Percentiles rank a stretch among this genome's conserved stretches.
phyloP scores from a whole-genome alignment of 345 rosid genomes.

The Linum trigynum region DNA sequence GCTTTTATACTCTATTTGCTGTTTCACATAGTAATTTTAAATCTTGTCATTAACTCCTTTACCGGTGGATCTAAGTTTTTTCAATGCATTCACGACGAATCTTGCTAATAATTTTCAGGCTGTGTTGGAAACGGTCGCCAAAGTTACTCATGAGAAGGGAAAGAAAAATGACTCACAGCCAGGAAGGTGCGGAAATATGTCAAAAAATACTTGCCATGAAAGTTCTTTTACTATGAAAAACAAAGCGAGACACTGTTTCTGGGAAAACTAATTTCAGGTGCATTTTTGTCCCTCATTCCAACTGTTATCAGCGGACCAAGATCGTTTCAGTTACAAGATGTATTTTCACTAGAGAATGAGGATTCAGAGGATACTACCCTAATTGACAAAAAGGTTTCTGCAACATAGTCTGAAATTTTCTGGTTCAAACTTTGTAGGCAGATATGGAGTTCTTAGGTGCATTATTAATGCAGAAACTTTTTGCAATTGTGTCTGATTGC shows the following conservation, averaged over 20 bases:
- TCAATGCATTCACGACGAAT: slow-evolving; percentile 6
- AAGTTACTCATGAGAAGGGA: slow-evolving; percentile 73
- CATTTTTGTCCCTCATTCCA: neutral
- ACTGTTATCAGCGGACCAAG: slow-evolving; percentile 50
- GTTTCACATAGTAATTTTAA: no score
- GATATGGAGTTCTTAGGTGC: neutral
- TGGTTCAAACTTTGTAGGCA: slow-evolving; percentile 2
- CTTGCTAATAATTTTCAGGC: slow-evolving; percentile 49
- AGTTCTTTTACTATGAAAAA: neutral
- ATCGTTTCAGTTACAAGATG: slow-evolving; percentile 85
- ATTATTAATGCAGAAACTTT: neutral
- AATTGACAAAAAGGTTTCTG: slow-evolving; percentile 80
- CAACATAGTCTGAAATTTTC: neutral
- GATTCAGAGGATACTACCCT: slow-evolving; percentile 88
- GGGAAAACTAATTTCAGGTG: neutral
- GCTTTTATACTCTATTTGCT: neutral
- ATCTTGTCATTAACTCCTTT: neutral
- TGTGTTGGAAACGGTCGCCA: slow-evolving; percentile 86
- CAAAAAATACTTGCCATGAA: slow-evolving; percentile 4
- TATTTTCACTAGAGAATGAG: slow-evolving; percentile 84
- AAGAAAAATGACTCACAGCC: slow-evolving; percentile 77
- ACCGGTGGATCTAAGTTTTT: neutral
- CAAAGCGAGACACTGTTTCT: neutral
- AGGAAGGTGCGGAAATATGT: slow-evolving; percentile 42
- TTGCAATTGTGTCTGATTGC: slow-evolving; percentile 5